Evolutionary conservation across 2,329 filamentous ascomycete species (phyloP), one percentile per base, ranked within the genome.

Genomic region (Penicillium sp.): DNA sequence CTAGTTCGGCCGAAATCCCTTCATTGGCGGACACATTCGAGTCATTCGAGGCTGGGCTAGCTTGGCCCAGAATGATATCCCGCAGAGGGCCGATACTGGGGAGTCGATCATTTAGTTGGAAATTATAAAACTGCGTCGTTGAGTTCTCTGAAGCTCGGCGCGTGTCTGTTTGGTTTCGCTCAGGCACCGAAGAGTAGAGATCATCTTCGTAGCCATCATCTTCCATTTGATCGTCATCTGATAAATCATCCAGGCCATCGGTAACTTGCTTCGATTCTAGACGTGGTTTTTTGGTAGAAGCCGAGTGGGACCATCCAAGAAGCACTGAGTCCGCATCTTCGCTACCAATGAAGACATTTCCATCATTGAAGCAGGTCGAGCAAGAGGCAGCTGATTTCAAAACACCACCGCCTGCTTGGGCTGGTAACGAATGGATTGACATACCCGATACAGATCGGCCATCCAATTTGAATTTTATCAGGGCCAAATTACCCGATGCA

Each of bases 381-480:
- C 90, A 92, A 1, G 91, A 88, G 26, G 88, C 84, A 23, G 83
- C 78, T 43, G 83, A 82, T 49, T 83, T 82, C 57, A 96, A 70
- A 10, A 90, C 60, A 29, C 76, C 72, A 8, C 89, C 88, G 10
- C 90, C 89, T 25, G 83, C 80, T 53, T 90, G 85, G 39, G 77
- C 67, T 4, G 84, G 70, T 5, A 97, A 80, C 39, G 85, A 75
- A 61, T 85, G 86, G 53, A 99, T 77, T n/a, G 83, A 86, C 59
- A 99, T 81, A 1, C 92, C 92, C 26, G 93, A 96, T 2, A 99
- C 92, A 2, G 91, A 96, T 54, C 95, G 86, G 16, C 96, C 95
- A 71, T 97, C 93, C 59, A 97, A 85, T 54, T 87, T 88, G 77
- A 99, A 97, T 16, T 85, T 88, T 13, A 98, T 75, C 23, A 95